These are phyloP conservation scores for Pseudocercospora eumusae DNA, from an alignment of 2,329 filamentous ascomycete species.

Conservation along the genomic window DNA sequence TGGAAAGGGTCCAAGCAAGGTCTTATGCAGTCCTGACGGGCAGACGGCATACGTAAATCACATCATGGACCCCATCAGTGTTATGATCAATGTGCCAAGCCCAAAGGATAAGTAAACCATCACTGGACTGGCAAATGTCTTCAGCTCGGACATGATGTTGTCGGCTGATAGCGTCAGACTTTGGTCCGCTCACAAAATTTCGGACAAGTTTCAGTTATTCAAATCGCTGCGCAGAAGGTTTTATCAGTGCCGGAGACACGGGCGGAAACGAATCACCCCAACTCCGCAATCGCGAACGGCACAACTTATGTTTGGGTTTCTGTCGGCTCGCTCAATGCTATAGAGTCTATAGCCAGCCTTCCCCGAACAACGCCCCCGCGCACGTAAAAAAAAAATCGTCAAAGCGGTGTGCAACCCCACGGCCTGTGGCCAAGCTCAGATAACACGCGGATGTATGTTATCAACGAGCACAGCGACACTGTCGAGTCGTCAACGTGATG, in stretches of 20 bases:
- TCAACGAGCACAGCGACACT: constrained; percentile 16
- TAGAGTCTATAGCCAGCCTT: constrained; percentile 7
- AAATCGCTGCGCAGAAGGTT: constrained; percentile 1
- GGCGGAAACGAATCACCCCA: constrained; percentile 14
- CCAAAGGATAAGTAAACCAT: constrained; percentile 14
- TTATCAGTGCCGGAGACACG: constrained; percentile 7
- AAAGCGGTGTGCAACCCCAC: constrained; percentile 13
- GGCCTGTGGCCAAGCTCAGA: constrained; percentile 14
- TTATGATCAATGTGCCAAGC: constrained; percentile 12
- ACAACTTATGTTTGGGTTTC: constrained; percentile 10
- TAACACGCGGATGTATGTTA: constrained; percentile 17
- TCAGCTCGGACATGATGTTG: constrained; percentile 17
- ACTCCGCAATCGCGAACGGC: constrained; percentile 11
- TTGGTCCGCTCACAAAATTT: constrained; percentile 17
- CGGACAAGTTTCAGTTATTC: constrained; percentile 12
- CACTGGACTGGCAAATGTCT: constrained; percentile 14
- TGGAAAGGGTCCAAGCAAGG: constrained; percentile 12
- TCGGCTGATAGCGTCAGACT: constrained; percentile 11
- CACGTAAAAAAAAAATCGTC: constrained; percentile 3
- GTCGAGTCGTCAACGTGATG: constrained; percentile 16
- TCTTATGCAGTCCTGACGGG: constrained; percentile 12
- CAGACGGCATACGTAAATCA: constrained; percentile 17
- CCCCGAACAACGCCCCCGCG: background rate
- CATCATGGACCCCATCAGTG: constrained; percentile 11
- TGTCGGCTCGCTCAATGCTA: constrained; percentile 10